Percentiles rank a stretch among this genome's conserved stretches.
Conservation (phyloP, 495 filamentous ascomycete species). For the Pseudotulostoma volvatum region DNA sequence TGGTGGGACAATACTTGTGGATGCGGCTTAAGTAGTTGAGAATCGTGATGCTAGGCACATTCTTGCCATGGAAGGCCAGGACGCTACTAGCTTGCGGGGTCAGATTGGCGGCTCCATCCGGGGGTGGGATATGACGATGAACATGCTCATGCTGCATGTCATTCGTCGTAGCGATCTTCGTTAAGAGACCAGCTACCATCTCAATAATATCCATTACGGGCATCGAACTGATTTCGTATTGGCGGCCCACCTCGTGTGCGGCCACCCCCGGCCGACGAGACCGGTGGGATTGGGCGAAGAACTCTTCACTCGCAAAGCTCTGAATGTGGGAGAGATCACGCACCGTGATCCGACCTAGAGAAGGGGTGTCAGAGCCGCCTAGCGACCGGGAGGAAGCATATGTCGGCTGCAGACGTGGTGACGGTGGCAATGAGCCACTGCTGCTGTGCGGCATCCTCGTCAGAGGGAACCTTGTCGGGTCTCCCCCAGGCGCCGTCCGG, state of each 20-base stretch:
- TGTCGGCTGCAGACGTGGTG: slow-evolving; percentile 38
- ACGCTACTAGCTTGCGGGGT: slow-evolving; percentile 76
- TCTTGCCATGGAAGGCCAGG: slow-evolving; percentile 97
- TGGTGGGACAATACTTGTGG: slow-evolving; percentile 97
- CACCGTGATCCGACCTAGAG: slow-evolving; percentile 64
- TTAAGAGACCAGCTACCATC: slow-evolving; percentile 97
- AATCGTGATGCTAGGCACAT: slow-evolving; percentile 93
- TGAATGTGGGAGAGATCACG: slow-evolving; percentile 79
- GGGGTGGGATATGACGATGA: slow-evolving; percentile 51
- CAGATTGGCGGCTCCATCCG: slow-evolving; percentile 47
- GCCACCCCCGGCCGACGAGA: slow-evolving; percentile 33
- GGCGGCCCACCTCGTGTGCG: slow-evolving; percentile 21
- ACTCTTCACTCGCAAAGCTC: slow-evolving; percentile 64
- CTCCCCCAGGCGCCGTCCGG: slow-evolving; percentile 27
- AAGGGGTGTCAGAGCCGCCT: slow-evolving; percentile 38
- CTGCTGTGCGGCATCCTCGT: slow-evolving; percentile 5
- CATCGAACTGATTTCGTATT: slow-evolving; percentile 96
- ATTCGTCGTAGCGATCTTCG: slow-evolving; percentile 96
- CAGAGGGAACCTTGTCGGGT: slow-evolving; percentile 24
- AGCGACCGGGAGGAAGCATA: slow-evolving; percentile 33
- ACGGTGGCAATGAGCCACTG: slow-evolving; percentile 28
- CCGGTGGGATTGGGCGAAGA: slow-evolving; percentile 35
- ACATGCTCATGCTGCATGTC: slow-evolving; percentile 79
- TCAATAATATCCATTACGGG: slow-evolving; percentile 96
- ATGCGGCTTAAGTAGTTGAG: slow-evolving; percentile 91